Percentiles rank a stretch among this genome's conserved stretches.
Evolutionary conservation across 2,329 filamentous ascomycete genomes (phyloP).

Genomic region (Penicillium sp.): DNA sequence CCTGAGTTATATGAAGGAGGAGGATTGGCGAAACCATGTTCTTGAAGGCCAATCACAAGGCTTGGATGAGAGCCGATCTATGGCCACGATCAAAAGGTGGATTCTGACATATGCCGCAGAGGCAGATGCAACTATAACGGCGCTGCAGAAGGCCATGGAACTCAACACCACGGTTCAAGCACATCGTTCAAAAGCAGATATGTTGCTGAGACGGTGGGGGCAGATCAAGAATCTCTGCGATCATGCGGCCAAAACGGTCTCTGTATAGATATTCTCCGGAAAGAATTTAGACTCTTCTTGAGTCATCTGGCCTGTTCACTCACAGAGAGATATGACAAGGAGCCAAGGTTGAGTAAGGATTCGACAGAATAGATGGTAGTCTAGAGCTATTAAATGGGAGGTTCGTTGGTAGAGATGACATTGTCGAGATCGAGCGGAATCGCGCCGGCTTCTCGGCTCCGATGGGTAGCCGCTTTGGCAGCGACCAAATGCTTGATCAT

Average conservation of each 20-base stretch:
- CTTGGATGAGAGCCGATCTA: constrained; percentile 30
- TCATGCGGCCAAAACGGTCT: constrained; percentile 22
- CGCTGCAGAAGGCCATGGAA: constrained; percentile 20
- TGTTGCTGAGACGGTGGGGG: constrained; percentile 36
- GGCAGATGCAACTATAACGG: constrained; percentile 26
- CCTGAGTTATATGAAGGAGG: constrained; percentile 37
- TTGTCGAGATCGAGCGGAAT: constrained; percentile 30
- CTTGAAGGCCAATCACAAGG: constrained; percentile 34
- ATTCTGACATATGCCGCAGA: constrained; percentile 35
- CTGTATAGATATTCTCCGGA: constrained; percentile 9
- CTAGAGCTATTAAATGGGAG: constrained; percentile 1
- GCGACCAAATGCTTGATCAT: constrained; percentile 70
- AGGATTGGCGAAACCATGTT: constrained; percentile 39
- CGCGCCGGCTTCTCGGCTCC: constrained; percentile 26
- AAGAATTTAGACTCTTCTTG: not conserved
- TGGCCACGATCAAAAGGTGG: constrained; percentile 34
- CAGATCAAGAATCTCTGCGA: constrained; percentile 38
- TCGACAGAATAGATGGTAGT: not conserved
- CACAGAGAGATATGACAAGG: not conserved
- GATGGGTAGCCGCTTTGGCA: constrained; percentile 58
- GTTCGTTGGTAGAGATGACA: constrained; percentile 6
- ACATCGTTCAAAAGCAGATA: constrained; percentile 23
- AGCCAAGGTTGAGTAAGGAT: not conserved
- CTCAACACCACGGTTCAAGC: constrained; percentile 12
- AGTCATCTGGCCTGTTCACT: not conserved